A percentile compares a stretch with the other conserved stretches of the same genome.
Evolutionary conservation across 306 rosid species (phyloP).

Genomic region (Casuarina glauca): DNA sequence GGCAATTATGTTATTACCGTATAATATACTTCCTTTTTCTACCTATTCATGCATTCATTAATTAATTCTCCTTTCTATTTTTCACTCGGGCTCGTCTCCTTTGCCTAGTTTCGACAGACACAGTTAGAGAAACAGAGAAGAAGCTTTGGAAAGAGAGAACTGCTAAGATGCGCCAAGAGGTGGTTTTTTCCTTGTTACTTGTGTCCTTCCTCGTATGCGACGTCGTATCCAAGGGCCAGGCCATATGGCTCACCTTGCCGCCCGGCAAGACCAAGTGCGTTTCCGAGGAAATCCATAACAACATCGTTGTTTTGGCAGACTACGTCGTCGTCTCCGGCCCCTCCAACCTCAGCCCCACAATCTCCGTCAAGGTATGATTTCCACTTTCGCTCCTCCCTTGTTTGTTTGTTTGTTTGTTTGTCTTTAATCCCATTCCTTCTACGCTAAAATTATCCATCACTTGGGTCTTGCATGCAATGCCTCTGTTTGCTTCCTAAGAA

Average conservation of each 20-base stretch:
- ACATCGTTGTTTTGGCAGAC: slow-evolving; percentile 91
- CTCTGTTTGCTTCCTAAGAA: slow-evolving; percentile 21
- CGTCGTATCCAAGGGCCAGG: slow-evolving; percentile 29
- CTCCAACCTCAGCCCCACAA: slow-evolving; percentile 42
- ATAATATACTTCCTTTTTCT: too few relatives aligned
- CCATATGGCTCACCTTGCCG: slow-evolving; percentile 67
- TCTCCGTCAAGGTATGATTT: slow-evolving; percentile 65
- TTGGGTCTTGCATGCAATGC: background rate
- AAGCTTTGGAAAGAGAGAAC: background rate
- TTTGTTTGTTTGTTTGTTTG: background rate
- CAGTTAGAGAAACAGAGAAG: background rate
- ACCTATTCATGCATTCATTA: too few relatives aligned
- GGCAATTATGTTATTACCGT: too few relatives aligned
- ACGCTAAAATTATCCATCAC: slow-evolving; percentile 18
- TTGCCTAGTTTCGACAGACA: too few relatives aligned
- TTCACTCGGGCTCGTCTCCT: too few relatives aligned
- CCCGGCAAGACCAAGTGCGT: slow-evolving; percentile 76
- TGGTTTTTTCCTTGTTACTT: slow-evolving; percentile 16
- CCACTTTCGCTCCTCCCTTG: background rate
- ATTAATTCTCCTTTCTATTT: too few relatives aligned
- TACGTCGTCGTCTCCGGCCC: slow-evolving; percentile 57
- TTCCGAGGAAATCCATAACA: slow-evolving; percentile 89
- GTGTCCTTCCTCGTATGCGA: slow-evolving; percentile 28
- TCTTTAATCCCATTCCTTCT: background rate
- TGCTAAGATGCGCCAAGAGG: slow-evolving; percentile 28